Evolutionary conservation across 2,329 filamentous ascomycete species (phyloP), one percentile per base, ranked within the genome.

Genomic region (Ophiocordyceps unilateralis): DNA sequence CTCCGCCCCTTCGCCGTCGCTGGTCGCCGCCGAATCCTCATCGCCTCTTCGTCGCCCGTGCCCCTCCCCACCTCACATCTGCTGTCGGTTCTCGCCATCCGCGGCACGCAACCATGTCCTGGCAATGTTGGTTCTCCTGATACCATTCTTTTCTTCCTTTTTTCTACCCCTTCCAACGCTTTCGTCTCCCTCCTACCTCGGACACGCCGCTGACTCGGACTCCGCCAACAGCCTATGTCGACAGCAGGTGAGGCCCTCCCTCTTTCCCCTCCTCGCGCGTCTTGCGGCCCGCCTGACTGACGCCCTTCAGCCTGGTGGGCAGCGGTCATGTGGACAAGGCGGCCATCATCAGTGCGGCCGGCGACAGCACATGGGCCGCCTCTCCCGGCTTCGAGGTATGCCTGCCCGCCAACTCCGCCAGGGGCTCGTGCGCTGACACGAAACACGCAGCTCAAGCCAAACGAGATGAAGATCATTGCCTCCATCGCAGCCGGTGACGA

Each of bases 271-370:
- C 26, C 26, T 19, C 24, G 2, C 22, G 2, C 11, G 19, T 20
- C 28, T 9, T 22, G 1, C 21, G 28, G 4, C 14, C 14, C 12
- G 19, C 9, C 40, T 41, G 51, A 46, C 52, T 55, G 50, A 48
- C 30, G 7, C 10, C 21, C 43, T 43, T 26, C 58, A 93, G 86
- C 74, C 77, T 94, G 55, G 74, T 93, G 57, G 81, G 72, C 66
- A 79, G 73, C 55, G 79, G 79, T 57, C 80, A 88, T 60, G 65
- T 93, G 58, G 81, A 91, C 68, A 81, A 86, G 68, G 87, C 74
- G 55, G 83, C 83, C 58, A 87, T 94, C 61, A 78, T 91, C 70
- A 87, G 82, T 64, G 67, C 66, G 50, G 82, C 82, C 53, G 84
- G 86, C 55, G 83, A 83, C 65, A 86, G 80, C 59, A 72, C 76